These are phyloP conservation scores for Balamuthia mandrillaris DNA, from an alignment of 208 protist genomes.

Conservation along the genomic window DNA sequence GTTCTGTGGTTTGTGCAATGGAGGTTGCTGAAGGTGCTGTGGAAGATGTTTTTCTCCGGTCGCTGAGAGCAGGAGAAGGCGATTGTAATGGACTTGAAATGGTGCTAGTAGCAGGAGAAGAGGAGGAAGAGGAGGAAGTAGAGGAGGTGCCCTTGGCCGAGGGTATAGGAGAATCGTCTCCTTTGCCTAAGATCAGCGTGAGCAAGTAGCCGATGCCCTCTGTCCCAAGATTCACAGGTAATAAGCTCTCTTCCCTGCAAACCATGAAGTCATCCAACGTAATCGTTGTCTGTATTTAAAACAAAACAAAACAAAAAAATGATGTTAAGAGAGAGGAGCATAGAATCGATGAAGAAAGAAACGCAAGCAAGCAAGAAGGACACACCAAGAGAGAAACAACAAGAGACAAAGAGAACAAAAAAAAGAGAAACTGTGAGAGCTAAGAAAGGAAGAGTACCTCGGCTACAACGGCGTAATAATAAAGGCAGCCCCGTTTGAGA, in stretches of 20 bases:
- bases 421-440: neutral
- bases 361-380: neutral
- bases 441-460: neutral
- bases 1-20: no score
- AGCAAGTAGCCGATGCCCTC: neutral
- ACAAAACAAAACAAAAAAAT: no score
- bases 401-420: neutral
- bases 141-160: no score
- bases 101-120: no score
- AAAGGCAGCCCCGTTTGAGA: constrained; percentile 16
- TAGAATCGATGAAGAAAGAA: no score
- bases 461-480: constrained; percentile 13
- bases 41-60: no score
- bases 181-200: constrained; percentile 13
- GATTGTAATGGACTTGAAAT: no score
- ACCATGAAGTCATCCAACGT: constrained; percentile 8
- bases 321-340: no score
- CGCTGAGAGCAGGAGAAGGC: no score
- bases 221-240: neutral
- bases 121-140: no score
- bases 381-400: neutral
- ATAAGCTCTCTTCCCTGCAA: neutral
- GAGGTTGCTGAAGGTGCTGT: no score
- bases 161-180: no score
- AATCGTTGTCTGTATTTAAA: neutral